Percentiles rank a stretch among this genome's conserved stretches.
Evolutionary conservation across 2,329 filamentous ascomycete species (phyloP).

Genomic region (Sporothrix curviconia): DNA sequence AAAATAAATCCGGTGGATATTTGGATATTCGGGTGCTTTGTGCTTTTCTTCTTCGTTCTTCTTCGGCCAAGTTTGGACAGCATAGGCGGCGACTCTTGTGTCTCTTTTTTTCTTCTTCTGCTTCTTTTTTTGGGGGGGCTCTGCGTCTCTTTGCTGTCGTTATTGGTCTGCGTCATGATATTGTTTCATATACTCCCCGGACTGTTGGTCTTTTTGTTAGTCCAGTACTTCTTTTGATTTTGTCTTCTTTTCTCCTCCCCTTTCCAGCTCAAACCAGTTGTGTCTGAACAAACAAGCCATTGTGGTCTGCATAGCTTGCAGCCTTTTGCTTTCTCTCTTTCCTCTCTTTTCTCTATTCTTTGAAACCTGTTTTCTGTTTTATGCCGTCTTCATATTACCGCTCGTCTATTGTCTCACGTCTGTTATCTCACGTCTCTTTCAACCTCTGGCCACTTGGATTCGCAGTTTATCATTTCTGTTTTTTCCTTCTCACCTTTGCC

Average conservation of each 20-base stretch:
- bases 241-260: neutral
- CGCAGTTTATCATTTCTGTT: neutral
- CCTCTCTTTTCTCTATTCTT: neutral
- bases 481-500: neutral
- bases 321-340: neutral
- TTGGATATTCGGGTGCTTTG: too few relatives aligned
- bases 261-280: neutral
- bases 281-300: neutral
- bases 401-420: neutral
- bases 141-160: neutral
- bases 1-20: too few relatives aligned
- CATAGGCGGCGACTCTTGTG: neutral
- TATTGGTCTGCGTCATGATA: neutral
- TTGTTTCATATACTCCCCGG: neutral
- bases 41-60: too few relatives aligned
- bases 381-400: neutral
- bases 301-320: neutral
- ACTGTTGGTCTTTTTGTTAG: too few relatives aligned
- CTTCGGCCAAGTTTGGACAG: neutral
- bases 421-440: neutral
- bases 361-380: neutral
- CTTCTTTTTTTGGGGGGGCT: neutral
- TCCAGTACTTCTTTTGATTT: slow-evolving; percentile 4
- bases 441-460: neutral
- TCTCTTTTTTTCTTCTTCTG: neutral